These are phyloP conservation scores for Scheffersomyces quercinus DNA, from an alignment of 1,139 yeast genomes.

Conservation along the genomic window DNA sequence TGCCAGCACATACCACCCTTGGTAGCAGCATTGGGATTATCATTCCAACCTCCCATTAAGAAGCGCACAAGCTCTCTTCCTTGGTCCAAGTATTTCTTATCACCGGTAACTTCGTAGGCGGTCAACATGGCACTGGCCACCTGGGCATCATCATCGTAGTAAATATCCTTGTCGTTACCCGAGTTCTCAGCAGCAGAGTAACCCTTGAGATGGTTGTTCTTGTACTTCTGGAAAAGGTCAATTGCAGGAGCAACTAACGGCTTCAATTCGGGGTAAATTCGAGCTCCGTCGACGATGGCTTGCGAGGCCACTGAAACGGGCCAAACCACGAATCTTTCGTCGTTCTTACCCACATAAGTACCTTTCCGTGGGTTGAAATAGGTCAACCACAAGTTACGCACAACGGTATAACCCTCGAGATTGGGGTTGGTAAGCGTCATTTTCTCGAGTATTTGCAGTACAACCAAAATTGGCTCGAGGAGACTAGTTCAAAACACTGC, in stretches of 20 bases:
- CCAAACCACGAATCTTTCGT: constrained; percentile 63
- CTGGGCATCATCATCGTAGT: constrained; percentile 78
- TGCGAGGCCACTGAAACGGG: constrained; percentile 67
- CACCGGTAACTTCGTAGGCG: constrained; percentile 69
- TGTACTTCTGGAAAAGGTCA: constrained; percentile 52
- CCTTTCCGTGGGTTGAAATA: constrained; percentile 46
- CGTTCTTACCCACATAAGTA: constrained; percentile 49
- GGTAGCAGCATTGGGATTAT: constrained; percentile 38
- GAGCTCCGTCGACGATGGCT: constrained; percentile 61
- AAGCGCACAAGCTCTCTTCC: constrained; percentile 62
- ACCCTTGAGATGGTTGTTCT: constrained; percentile 51
- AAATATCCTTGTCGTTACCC: constrained; percentile 61
- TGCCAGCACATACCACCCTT: constrained; percentile 74
- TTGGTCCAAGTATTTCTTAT: constrained; percentile 52
- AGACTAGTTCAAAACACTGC: too few species aligned
- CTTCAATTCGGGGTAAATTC: constrained; percentile 55
- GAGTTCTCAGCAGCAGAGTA: constrained; percentile 60
- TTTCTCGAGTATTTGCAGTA: too few species aligned
- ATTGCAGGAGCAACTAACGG: constrained; percentile 60
- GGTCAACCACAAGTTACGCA: constrained; percentile 45
- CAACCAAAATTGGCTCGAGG: too few species aligned
- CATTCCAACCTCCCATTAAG: constrained; percentile 68
- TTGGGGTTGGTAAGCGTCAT: constrained; percentile 40
- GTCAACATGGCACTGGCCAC: constrained; percentile 66
- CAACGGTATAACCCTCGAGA: constrained; percentile 53